These are phyloP conservation scores for Claviceps arundinis DNA, from an alignment of 2,329 filamentous ascomycete genomes.

Conservation along the genomic window DNA sequence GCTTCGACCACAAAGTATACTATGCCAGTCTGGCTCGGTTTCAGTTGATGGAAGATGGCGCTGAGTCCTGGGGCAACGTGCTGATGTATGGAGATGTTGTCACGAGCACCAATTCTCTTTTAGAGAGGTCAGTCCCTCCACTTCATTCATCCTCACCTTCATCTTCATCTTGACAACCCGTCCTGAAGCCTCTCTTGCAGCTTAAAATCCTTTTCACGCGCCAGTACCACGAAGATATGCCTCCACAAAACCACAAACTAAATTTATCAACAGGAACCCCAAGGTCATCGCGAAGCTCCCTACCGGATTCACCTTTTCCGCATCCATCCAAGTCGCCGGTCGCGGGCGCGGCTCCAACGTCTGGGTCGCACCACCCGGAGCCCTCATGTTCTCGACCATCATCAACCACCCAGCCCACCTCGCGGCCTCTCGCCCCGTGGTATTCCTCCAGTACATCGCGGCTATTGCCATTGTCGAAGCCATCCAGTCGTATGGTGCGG, in stretches of 20 bases:
- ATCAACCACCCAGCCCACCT: conserved; percentile 71
- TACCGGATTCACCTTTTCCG: conserved; percentile 74
- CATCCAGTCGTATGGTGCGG: conserved; percentile 63
- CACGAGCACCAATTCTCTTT: conserved; percentile 83
- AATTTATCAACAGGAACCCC: conserved; percentile 45
- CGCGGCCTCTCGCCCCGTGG: conserved; percentile 60
- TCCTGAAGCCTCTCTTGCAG: not conserved
- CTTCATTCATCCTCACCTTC: not conserved
- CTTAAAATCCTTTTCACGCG: not conserved
- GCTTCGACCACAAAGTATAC: conserved; percentile 73
- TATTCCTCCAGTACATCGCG: conserved; percentile 88
- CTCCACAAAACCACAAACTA: not conserved
- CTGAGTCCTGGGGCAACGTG: conserved; percentile 58
- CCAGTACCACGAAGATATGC: not conserved
- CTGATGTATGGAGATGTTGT: conserved; percentile 84
- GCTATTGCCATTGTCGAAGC: conserved; percentile 79
- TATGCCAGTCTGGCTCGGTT: conserved; percentile 60
- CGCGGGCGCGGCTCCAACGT: conserved; percentile 84
- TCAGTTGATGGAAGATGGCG: conserved; percentile 39
- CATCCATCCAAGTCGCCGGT: conserved; percentile 77
- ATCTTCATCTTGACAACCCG: not conserved
- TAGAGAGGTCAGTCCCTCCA: conserved; percentile 56
- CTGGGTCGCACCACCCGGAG: conserved; percentile 83
- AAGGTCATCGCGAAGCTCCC: conserved; percentile 64
- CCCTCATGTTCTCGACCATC: conserved; percentile 76